Base-by-base conservation (phyloP, 192 early-diverging fungal genomes). In the Coemansia sp. region DNA sequence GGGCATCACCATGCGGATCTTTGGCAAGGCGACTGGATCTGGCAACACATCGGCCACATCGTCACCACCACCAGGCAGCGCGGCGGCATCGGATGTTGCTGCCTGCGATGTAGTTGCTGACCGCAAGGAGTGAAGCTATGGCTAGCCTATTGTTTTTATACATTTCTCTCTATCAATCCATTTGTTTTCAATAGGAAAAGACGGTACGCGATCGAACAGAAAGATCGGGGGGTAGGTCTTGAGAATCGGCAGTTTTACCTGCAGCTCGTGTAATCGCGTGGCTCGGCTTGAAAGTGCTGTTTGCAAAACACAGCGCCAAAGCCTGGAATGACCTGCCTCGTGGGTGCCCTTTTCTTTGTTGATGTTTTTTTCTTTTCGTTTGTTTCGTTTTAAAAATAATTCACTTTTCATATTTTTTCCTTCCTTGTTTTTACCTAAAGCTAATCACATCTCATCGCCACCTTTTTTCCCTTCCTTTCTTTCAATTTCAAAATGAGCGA, bases 401-500 rank as follows among this genome's bases (percentile, higher is more conserved):
- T 3, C 38, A 40, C 38, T 40, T 38, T 40, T 40, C 49, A 52
- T 20, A 52, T 10, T 4, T 13, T 7, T 52, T 52, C 23, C 49
- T 50, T 23, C 17, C 15, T 23, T 50, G 19, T 50, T 23, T 52
- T 52, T 22, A 7, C 22, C 23, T 52, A 20, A 13, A 45, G 29
- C 38, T 11, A 66, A n/a, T 38, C 42, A 58, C 61, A 48, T 49
- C 33, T 54, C 59, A 67, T 15, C n/a, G 25, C 29, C 33, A 23
- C 25, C 57, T 53, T 4, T 57, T 29, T 19, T 19, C n/a, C 38
- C 22, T 60, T 9, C 15, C 45, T 29, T 9, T 0, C 38, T 54
- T 54, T 36, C 15, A 40, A 2, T n/a, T 57, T 55, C 7, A 69
- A 53, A 55, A 74, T 74, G 73, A 58, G 88, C 56, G 94, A 96